Evolutionary conservation across 176 grass and related monocot species (phyloP).

Genomic region (Eleusine coracana): DNA sequence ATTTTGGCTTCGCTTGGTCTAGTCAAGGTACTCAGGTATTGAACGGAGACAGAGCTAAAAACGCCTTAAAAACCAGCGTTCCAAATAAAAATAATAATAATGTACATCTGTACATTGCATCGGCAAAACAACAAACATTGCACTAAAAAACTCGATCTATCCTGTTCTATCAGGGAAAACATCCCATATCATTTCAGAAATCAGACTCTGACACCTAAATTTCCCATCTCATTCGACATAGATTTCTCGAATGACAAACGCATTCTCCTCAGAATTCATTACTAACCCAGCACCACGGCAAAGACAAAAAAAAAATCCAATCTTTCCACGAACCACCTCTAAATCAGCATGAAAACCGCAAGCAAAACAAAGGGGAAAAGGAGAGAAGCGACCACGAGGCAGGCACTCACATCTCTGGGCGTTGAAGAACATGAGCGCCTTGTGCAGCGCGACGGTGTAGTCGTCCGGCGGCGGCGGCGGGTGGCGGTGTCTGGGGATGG

Average conservation of each 20-base stretch:
- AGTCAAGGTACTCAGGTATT: neutral
- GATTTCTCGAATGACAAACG: neutral
- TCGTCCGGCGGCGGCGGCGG: constrained; percentile 70
- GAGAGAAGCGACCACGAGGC: neutral
- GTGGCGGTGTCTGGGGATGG: constrained; percentile 56
- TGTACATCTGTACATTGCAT: neutral
- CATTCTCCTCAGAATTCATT: neutral
- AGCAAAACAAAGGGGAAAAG: neutral
- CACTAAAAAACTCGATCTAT: neutral
- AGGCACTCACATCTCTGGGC: constrained; percentile 82
- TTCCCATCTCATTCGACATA: neutral
- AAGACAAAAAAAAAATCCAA: constrained; percentile 10
- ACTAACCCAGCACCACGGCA: neutral
- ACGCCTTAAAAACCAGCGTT: neutral
- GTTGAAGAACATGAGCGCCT: constrained; percentile 97
- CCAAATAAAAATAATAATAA: neutral
- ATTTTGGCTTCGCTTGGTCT: neutral
- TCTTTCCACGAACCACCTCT: neutral
- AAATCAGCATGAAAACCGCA: neutral
- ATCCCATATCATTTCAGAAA: neutral
- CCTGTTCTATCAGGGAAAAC: neutral
- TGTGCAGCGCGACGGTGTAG: constrained; percentile 80
- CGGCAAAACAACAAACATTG: constrained; percentile 3
- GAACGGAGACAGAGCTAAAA: constrained; percentile 16
- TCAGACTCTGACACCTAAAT: neutral